Evolutionary conservation across 768 basidiomycete genomes (phyloP).

Genomic region (Boletus vermiculosoides): DNA sequence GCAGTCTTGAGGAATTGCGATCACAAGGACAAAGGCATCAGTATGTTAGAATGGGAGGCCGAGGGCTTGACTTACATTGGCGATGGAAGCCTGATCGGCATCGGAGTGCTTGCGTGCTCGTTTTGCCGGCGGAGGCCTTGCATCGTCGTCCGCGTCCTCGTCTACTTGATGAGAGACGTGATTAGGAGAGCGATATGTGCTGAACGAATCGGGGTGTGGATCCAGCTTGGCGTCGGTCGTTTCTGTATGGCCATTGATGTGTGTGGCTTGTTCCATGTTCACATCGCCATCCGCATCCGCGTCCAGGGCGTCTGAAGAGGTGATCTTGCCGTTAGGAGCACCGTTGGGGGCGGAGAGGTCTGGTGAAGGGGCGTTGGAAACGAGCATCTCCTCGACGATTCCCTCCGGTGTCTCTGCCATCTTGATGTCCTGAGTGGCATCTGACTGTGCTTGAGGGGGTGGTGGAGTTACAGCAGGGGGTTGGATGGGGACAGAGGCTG

Average conservation of each 20-base stretch:
- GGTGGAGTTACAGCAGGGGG: conserved; percentile 47
- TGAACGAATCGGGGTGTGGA: conserved; percentile 35
- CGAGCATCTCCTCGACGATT: conserved; percentile 14
- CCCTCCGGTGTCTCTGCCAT: conserved; percentile 42
- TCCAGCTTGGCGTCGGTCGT: conserved; percentile 1
- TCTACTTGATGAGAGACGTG: conserved; percentile 30
- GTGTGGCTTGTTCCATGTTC: conserved; percentile 26
- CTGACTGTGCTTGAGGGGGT: conserved; percentile 44
- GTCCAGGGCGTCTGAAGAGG: conserved; percentile 30
- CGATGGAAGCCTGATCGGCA: conserved; percentile 68
- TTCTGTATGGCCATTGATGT: conserved; percentile 27
- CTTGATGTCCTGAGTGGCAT: conserved; percentile 53
- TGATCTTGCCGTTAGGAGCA: conserved; percentile 26
- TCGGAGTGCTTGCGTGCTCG: conserved; percentile 75
- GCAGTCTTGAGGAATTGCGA: conserved; percentile 52
- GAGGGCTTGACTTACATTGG: conserved; percentile 60
- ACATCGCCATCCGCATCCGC: conserved; percentile 32
- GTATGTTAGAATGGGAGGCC: conserved; percentile 52
- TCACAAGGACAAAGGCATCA: conserved; percentile 39
- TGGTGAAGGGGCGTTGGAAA: conserved; percentile 15
- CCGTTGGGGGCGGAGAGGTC: conserved; percentile 2
- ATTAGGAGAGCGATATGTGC: conserved; percentile 35
- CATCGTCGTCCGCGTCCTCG: conserved; percentile 42
- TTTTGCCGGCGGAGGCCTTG: conserved; percentile 78
- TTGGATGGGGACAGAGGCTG: conserved; percentile 45